A percentile compares a stretch with the other conserved stretches of the same genome.
Evolutionary conservation across 345 rosid genomes (phyloP).

Genomic region (Carallia brachiata): DNA sequence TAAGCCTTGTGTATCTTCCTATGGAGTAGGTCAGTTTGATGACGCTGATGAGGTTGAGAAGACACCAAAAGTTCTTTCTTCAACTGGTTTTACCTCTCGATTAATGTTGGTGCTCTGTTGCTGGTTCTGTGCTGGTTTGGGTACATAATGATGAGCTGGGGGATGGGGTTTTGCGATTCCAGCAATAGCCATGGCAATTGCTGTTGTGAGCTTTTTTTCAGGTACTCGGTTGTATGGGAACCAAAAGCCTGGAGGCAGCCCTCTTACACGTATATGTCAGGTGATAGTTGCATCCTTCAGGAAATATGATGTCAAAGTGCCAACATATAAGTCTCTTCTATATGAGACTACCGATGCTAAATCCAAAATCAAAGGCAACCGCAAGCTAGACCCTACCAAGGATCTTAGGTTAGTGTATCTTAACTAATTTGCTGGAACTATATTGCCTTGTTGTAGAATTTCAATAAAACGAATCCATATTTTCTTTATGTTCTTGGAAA

Average conservation of each 20-base stretch:
- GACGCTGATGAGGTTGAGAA: slow-evolving; percentile 58
- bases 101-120: slow-evolving; percentile 70
- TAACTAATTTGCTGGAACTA: not conserved
- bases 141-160: slow-evolving; percentile 72
- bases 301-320: slow-evolving; percentile 4
- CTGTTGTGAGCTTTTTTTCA: slow-evolving; percentile 54
- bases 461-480: too few species aligned
- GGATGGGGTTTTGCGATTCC: slow-evolving; percentile 74
- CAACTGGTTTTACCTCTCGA: slow-evolving; percentile 71
- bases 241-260: slow-evolving; percentile 71
- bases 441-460: too few species aligned
- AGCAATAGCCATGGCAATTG: slow-evolving; percentile 62
- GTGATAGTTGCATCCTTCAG: slow-evolving; percentile 30
- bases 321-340: slow-evolving; percentile 11
- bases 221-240: slow-evolving; percentile 58
- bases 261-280: slow-evolving; percentile 62
- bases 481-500: slow-evolving; percentile 10
- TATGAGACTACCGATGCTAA: slow-evolving; percentile 13
- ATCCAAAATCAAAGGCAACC: slow-evolving; percentile 17
- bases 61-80: slow-evolving; percentile 67
- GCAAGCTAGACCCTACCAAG: slow-evolving; percentile 18
- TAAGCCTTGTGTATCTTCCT: slow-evolving; percentile 76
- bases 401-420: slow-evolving; percentile 4
- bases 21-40: slow-evolving; percentile 77
- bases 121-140: slow-evolving; percentile 66